These are phyloP conservation scores for Flaveria sonorensis DNA, from an alignment of 129 eudicot species.

Conservation along the genomic window DNA sequence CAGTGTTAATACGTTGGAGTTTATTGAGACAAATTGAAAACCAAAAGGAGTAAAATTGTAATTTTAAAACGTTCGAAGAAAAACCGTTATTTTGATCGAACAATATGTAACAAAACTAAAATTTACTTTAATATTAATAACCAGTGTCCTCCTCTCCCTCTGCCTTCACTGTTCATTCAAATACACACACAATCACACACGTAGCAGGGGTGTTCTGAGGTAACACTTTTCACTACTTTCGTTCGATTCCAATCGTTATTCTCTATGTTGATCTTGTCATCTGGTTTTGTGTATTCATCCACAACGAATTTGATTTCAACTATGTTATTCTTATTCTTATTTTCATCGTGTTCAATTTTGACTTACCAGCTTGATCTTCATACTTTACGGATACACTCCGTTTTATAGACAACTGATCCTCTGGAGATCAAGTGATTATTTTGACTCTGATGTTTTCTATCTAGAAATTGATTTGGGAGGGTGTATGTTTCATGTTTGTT, in stretches of 20 bases:
- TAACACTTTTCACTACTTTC: neutral
- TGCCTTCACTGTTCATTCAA: neutral
- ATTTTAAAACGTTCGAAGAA: no score
- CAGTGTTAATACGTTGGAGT: no score
- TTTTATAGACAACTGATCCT: neutral
- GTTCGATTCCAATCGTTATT: neutral
- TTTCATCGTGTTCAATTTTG: neutral
- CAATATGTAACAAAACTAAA: no score
- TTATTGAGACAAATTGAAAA: no score
- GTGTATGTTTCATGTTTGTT: neutral
- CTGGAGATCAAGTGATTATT: slow-evolving; percentile 1
- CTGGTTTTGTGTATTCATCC: neutral
- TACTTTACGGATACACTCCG: neutral
- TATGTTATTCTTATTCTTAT: neutral
- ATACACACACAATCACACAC: neutral
- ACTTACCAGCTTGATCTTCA: neutral
- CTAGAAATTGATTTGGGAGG: no score
- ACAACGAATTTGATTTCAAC: neutral
- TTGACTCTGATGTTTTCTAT: neutral
- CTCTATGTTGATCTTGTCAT: neutral
- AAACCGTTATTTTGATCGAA: no score
- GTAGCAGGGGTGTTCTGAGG: slow-evolving; percentile 39
- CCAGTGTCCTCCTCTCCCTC: no score
- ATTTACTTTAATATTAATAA: no score
- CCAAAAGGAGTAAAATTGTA: no score